Evolutionary conservation across 805 yeast genomes (phyloP).

Genomic region (Ogataea pignaliae): DNA sequence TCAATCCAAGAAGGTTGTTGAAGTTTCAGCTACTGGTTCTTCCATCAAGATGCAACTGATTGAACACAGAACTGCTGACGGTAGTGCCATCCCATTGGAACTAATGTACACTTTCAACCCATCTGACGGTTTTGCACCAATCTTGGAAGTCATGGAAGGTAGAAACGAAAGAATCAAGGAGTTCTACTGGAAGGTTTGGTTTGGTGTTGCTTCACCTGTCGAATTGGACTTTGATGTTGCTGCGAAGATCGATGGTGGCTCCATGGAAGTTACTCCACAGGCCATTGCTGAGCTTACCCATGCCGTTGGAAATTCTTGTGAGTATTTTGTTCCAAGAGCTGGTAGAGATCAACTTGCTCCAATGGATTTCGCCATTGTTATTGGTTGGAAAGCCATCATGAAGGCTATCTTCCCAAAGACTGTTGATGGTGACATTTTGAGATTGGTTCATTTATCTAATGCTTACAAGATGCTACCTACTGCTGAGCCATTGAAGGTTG

Average conservation of each 20-base stretch:
- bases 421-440: slow-evolving; percentile 94
- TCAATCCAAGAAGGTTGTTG: slow-evolving; percentile 59
- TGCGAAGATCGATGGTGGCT: slow-evolving; percentile 65
- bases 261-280: slow-evolving; percentile 63
- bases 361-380: slow-evolving; percentile 98
- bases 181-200: slow-evolving; percentile 98
- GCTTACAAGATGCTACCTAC: slow-evolving; percentile 92
- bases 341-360: slow-evolving; percentile 88
- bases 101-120: slow-evolving; percentile 78
- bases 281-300: slow-evolving; percentile 90
- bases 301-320: slow-evolving; percentile 95
- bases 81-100: slow-evolving; percentile 66
- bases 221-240: slow-evolving; percentile 71
- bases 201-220: slow-evolving; percentile 56
- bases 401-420: slow-evolving; percentile 96
- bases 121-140: slow-evolving; percentile 92
- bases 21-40: slow-evolving; percentile 47
- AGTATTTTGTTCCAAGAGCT: slow-evolving; percentile 86
- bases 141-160: slow-evolving; percentile 81
- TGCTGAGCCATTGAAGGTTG: slow-evolving; percentile 82
- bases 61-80: slow-evolving; percentile 84
- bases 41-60: slow-evolving; percentile 69
- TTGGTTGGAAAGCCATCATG: slow-evolving; percentile 98
- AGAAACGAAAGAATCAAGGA: slow-evolving; percentile 91
- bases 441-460: slow-evolving; percentile 90